Percentiles rank a stretch among this genome's conserved stretches.
These are phyloP conservation scores for Drechmeria coniospora DNA, from an alignment of 2,329 filamentous ascomycete species.

Conservation along the genomic window DNA sequence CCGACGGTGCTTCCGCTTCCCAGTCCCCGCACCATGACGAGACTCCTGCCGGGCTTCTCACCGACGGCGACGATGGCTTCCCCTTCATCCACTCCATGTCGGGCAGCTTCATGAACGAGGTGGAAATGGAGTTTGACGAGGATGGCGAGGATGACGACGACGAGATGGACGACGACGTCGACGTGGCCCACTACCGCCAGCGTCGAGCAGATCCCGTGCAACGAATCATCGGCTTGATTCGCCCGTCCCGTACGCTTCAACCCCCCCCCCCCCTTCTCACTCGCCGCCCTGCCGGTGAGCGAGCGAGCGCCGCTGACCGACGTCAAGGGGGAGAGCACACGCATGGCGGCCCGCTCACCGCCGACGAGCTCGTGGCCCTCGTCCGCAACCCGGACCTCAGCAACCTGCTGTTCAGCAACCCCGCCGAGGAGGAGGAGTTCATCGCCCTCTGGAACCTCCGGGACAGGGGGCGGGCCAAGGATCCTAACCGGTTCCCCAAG, in stretches of 20 bases:
- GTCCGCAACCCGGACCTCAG: conserved; percentile 23
- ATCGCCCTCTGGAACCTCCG: conserved; percentile 27
- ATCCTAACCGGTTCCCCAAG: conserved; percentile 56
- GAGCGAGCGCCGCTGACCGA: no score
- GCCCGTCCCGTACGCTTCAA: conserved; percentile 13
- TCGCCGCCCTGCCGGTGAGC: neutral
- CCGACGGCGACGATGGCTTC: neutral
- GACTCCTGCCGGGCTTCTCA: no score
- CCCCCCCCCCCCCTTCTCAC: neutral
- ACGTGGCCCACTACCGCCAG: conserved; percentile 2
- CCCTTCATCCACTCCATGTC: conserved; percentile 1
- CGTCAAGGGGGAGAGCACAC: conserved; percentile 11
- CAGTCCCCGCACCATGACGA: no score
- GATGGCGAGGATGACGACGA: conserved; percentile 10
- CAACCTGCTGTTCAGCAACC: conserved; percentile 19
- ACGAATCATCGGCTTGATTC: conserved; percentile 16
- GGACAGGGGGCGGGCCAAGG: conserved; percentile 23
- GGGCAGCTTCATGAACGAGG: conserved; percentile 4
- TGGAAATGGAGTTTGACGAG: no score
- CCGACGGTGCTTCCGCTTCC: no score
- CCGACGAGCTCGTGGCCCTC: conserved; percentile 23
- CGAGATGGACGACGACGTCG: conserved; percentile 8
- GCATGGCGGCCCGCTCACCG: conserved; percentile 18
- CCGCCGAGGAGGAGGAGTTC: conserved; percentile 21
- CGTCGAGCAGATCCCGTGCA: conserved; percentile 19